Evolutionary conservation across 2,329 filamentous ascomycete genomes (phyloP).

Genomic region (Knoxdaviesia proteae): DNA sequence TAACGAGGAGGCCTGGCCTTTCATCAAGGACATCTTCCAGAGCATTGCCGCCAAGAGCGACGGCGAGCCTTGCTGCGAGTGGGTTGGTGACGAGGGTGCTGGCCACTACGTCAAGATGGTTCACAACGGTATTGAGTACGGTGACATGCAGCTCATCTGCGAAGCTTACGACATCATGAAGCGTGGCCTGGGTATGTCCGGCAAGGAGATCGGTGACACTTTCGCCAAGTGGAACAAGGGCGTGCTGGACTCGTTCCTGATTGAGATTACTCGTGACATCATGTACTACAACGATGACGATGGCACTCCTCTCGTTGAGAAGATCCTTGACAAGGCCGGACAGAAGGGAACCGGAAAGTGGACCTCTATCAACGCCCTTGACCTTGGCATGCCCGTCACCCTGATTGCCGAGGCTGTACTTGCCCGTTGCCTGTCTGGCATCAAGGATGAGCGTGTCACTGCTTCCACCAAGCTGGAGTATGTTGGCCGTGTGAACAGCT

Average conservation of each 20-base stretch:
- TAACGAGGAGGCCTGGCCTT: conserved; percentile 92
- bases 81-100: conserved; percentile 98
- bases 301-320: conserved; percentile 78
- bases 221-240: conserved; percentile 96
- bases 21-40: conserved; percentile 99
- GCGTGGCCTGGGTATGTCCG: conserved; percentile 71
- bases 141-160: conserved; percentile 99
- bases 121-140: conserved; percentile 99
- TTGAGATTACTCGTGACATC: conserved; percentile 97
- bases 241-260: conserved; percentile 95
- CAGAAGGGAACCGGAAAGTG: conserved; percentile 99
- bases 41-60: conserved; percentile 95
- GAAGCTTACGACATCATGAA: conserved; percentile 99
- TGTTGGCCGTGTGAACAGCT: conserved; percentile 51
- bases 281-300: conserved; percentile 97
- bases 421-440: conserved; percentile 74
- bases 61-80: conserved; percentile 94
- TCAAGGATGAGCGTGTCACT: conserved; percentile 81
- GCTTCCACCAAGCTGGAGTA: conserved; percentile 59
- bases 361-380: conserved; percentile 97
- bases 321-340: conserved; percentile 94
- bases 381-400: conserved; percentile 96
- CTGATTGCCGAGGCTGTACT: conserved; percentile 95
- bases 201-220: conserved; percentile 92
- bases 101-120: conserved; percentile 99